Conservation (phyloP, 1,284 basidiomycete species). For the Cutaneotrichosporon sp. region DNA sequence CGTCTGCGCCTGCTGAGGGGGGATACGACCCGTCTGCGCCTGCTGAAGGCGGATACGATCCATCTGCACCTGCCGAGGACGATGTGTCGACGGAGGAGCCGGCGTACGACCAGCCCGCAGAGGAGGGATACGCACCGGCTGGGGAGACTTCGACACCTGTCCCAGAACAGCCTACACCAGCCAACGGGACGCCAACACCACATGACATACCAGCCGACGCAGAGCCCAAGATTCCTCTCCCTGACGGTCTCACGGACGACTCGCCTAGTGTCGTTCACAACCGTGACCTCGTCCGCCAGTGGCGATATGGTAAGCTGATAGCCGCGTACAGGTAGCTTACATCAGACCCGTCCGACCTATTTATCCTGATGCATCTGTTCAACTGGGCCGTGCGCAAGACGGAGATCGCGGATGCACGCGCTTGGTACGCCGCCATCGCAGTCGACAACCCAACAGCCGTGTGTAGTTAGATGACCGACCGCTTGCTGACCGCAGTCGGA, state of each 20-base stretch:
- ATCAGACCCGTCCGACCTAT: slow-evolving; percentile 30
- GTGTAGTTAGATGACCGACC: slow-evolving; percentile 6
- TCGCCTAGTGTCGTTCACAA: slow-evolving; percentile 38
- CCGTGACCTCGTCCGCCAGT: slow-evolving; percentile 26
- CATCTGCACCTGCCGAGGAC: neutral
- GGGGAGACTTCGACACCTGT: too few relatives aligned
- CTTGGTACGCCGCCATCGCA: slow-evolving; percentile 42
- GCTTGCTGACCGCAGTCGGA: slow-evolving; percentile 26
- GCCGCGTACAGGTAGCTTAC: neutral
- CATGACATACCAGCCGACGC: neutral
- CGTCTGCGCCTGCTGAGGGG: neutral
- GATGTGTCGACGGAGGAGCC: neutral
- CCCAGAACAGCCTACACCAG: neutral
- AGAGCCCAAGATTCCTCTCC: slow-evolving; percentile 20
- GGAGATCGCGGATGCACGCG: slow-evolving; percentile 44
- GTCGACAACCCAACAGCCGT: slow-evolving; percentile 44
- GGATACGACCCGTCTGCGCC: neutral
- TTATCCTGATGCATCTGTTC: slow-evolving; percentile 45
- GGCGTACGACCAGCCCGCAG: too few relatives aligned
- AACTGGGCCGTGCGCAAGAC: slow-evolving; percentile 46
- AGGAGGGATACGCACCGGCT: too few relatives aligned
- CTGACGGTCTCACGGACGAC: slow-evolving; percentile 27
- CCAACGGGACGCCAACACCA: slow-evolving; percentile 1
- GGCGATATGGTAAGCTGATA: slow-evolving; percentile 25
- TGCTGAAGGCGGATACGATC: slow-evolving; percentile 4